Conservation (phyloP, 192 early-diverging fungal species). For the Podila epicladia region DNA sequence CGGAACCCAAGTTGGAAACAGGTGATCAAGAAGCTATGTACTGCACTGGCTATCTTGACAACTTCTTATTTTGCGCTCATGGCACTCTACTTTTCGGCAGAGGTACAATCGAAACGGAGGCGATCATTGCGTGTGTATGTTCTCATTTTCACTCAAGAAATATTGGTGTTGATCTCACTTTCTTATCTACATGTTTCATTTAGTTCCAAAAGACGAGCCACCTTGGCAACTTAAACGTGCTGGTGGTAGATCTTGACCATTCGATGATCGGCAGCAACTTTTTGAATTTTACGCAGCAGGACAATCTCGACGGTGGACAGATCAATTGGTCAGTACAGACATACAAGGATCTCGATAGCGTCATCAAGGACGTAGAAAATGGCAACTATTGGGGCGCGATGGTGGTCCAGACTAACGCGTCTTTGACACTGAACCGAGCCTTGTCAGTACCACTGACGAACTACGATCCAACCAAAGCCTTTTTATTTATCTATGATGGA, state of each 20-base stretch:
- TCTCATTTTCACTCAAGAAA: neutral
- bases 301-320: conserved; percentile 8
- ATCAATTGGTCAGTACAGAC: conserved; percentile 32
- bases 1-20: conserved; percentile 3
- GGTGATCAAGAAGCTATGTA: conserved; percentile 12
- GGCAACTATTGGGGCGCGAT: conserved; percentile 47
- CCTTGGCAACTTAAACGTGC: conserved; percentile 20
- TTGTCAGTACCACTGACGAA: conserved; percentile 15
- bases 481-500: conserved; percentile 39
- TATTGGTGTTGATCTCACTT: neutral
- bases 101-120: conserved; percentile 11
- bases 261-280: conserved; percentile 37
- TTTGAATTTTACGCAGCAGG: conserved; percentile 33
- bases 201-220: conserved; percentile 18
- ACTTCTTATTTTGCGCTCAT: conserved; percentile 32
- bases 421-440: conserved; percentile 23
- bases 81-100: conserved; percentile 32
- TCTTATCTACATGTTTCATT: neutral
- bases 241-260: conserved; percentile 38
- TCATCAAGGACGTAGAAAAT: conserved; percentile 30
- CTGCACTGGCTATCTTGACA: conserved; percentile 20
- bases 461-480: conserved; percentile 37
- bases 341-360: conserved; percentile 13
- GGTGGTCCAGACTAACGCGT: conserved; percentile 24
- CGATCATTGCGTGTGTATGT: no score